These are phyloP conservation scores for Phytophthora gonapodyides DNA, from an alignment of 352 stramenopile species.

Conservation along the genomic window DNA sequence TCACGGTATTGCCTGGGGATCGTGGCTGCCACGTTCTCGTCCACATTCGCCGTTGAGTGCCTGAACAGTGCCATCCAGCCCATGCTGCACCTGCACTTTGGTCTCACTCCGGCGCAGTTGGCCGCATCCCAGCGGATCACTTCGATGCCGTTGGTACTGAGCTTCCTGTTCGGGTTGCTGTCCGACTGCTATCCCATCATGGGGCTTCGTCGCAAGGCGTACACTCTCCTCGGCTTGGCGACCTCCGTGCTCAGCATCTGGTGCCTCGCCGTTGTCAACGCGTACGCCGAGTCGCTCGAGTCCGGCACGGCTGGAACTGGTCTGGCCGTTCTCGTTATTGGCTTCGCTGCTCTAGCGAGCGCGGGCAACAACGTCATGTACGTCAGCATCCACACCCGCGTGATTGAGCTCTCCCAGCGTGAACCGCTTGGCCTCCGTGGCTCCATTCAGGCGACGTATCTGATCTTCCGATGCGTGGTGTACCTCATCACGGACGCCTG, in stretches of 20 bases:
- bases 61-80: conserved; percentile 34
- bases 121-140: conserved; percentile 35
- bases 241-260: conserved; percentile 37
- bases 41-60: conserved; percentile 39
- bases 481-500: conserved; percentile 22
- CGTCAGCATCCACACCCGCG: conserved; percentile 43
- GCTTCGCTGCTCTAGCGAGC: conserved; percentile 30
- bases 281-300: conserved; percentile 22
- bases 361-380: conserved; percentile 45
- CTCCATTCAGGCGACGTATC: conserved; percentile 46
- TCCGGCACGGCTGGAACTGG: conserved; percentile 4
- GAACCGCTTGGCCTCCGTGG: conserved; percentile 43
- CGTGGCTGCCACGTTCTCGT: conserved; percentile 47
- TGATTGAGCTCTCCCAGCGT: conserved; percentile 50
- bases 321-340: conserved; percentile 28
- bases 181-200: conserved; percentile 80
- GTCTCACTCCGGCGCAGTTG: conserved; percentile 24
- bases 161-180: conserved; percentile 83
- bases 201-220: conserved; percentile 81
- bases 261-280: conserved; percentile 33
- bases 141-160: conserved; percentile 66
- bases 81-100: conserved; percentile 39
- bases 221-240: conserved; percentile 67
- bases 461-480: conserved; percentile 39
- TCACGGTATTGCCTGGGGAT: conserved; percentile 43